Percentiles rank a stretch among this genome's conserved stretches.
Evolutionary conservation across 106 monocot species (phyloP).

Genomic region (Acorus gramineus): DNA sequence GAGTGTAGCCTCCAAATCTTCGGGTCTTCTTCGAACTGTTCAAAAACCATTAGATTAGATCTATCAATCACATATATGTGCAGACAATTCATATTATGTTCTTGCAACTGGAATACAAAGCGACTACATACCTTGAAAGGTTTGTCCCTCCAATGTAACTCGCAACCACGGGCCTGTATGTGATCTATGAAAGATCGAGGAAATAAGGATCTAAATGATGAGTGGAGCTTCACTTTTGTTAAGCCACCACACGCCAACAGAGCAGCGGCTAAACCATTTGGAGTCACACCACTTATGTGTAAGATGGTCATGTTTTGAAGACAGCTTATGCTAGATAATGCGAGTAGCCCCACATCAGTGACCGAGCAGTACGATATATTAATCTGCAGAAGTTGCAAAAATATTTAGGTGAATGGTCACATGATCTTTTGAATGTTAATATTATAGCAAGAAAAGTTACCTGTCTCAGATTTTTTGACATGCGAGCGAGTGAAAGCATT

Average conservation of each 20-base stretch:
- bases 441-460: conserved; percentile 9
- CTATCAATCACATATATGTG: too few species aligned
- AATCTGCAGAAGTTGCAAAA: conserved; percentile 23
- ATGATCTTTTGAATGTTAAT: background rate
- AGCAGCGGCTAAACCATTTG: conserved; percentile 41
- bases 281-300: conserved; percentile 43
- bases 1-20: too few species aligned
- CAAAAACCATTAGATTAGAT: too few species aligned
- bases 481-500: conserved; percentile 48
- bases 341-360: conserved; percentile 61
- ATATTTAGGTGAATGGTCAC: too few species aligned
- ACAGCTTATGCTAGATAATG: conserved; percentile 53
- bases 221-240: conserved; percentile 59
- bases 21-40: too few species aligned
- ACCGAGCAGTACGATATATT: conserved; percentile 75
- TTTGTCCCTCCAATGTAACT: conserved; percentile 69
- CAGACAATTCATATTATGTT: too few species aligned
- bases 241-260: conserved; percentile 52
- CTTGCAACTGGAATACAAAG: too few species aligned
- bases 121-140: conserved; percentile 38
- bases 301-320: conserved; percentile 55
- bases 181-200: conserved; percentile 32
- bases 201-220: conserved; percentile 48
- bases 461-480: conserved; percentile 53
- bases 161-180: conserved; percentile 54